These are phyloP conservation scores for Cryptosporidium felis DNA, from an alignment of 169 alveolate species.

Conservation along the genomic window DNA sequence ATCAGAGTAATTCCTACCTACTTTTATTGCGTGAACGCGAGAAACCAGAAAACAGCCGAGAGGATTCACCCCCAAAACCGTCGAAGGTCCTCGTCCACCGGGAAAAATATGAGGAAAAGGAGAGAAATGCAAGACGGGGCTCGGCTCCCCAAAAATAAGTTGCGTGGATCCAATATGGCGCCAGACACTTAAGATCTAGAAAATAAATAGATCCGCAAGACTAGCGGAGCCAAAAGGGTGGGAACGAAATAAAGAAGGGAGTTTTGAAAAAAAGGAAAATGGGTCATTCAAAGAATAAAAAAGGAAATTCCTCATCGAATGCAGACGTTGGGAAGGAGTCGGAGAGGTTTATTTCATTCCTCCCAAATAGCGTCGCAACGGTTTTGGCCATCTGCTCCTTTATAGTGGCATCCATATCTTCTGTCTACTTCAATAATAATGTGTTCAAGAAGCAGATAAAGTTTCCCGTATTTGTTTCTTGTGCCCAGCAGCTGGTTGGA, in stretches of 20 bases:
- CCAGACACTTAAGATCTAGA: neutral
- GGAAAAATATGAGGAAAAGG: no score
- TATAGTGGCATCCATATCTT: conserved; percentile 58
- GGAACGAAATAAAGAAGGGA: neutral
- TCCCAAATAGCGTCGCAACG: conserved; percentile 57
- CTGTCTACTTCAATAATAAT: conserved; percentile 47
- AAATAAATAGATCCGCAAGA: conserved; percentile 22
- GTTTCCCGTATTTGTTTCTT: conserved; percentile 65
- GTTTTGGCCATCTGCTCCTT: conserved; percentile 65
- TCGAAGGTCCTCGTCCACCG: no score
- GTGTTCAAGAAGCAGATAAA: conserved; percentile 39
- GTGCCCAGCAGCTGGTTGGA: conserved; percentile 60
- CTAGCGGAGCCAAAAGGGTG: neutral
- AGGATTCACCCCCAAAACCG: no score
- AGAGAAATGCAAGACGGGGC: no score
- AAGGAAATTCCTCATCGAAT: conserved; percentile 1
- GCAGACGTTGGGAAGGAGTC: conserved; percentile 28
- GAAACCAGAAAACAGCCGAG: no score
- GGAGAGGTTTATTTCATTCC: conserved; percentile 64
- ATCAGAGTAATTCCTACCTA: no score
- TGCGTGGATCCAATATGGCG: conserved; percentile 10
- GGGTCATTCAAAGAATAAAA: conserved; percentile 61
- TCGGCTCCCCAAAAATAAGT: no score
- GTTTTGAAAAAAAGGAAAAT: conserved; percentile 12
- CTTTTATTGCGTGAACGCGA: no score